Percentiles rank a stretch among this genome's conserved stretches.
Conservation (phyloP, 2,329 filamentous ascomycete genomes). For the Ophiocordyceps camponoti-saundersi region DNA sequence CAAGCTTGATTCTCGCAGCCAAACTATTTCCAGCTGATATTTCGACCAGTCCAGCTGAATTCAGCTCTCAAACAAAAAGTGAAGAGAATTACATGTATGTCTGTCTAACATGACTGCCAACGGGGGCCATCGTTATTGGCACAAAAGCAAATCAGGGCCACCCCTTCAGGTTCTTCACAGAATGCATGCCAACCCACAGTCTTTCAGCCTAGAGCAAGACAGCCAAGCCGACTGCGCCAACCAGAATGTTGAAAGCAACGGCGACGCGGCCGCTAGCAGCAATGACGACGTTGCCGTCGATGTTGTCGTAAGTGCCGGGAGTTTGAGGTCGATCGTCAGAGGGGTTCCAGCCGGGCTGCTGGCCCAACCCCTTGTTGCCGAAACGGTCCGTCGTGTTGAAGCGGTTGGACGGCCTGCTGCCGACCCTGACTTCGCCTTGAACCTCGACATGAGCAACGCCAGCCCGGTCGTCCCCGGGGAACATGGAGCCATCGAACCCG, state of each 20-base stretch:
- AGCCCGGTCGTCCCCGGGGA: not conserved
- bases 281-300: not conserved
- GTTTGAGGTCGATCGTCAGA: not conserved
- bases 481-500: not conserved
- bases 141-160: too few relatives aligned
- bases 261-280: not conserved
- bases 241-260: not conserved
- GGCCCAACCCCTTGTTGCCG: not conserved
- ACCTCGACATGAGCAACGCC: not conserved
- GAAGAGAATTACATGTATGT: too few relatives aligned
- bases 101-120: too few relatives aligned
- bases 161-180: too few relatives aligned
- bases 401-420: not conserved
- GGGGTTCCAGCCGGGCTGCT: not conserved
- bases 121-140: too few relatives aligned
- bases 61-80: too few relatives aligned
- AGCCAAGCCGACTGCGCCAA: not conserved
- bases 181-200: too few relatives aligned
- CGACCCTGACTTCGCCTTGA: not conserved
- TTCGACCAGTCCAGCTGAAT: too few relatives aligned
- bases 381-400: not conserved
- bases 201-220: not conserved
- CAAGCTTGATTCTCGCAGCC: too few relatives aligned
- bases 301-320: not conserved
- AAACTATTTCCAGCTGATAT: too few relatives aligned